These are phyloP conservation scores for Marasmius fiardii DNA, from an alignment of 1,284 basidiomycete genomes.

Conservation along the genomic window DNA sequence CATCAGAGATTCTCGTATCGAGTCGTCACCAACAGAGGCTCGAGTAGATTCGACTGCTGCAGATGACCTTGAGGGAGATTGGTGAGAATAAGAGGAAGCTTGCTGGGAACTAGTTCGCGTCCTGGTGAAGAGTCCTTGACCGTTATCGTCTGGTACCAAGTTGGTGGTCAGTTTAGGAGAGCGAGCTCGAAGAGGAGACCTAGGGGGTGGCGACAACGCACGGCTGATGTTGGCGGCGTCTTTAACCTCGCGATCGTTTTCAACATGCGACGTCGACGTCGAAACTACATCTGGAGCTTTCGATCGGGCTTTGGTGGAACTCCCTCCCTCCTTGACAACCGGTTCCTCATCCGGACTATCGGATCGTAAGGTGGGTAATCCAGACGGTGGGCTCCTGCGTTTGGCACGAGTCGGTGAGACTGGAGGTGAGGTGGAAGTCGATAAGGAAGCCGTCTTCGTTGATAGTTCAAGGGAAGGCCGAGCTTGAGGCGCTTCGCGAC, in stretches of 20 bases:
- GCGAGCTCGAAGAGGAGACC: slow-evolving; percentile 48
- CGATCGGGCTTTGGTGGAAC: slow-evolving; percentile 16
- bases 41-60: slow-evolving; percentile 26
- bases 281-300: slow-evolving; percentile 5
- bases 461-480: too few relatives aligned
- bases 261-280: background rate
- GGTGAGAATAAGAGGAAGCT: slow-evolving; percentile 13
- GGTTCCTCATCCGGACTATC: slow-evolving; percentile 43
- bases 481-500: slow-evolving; percentile 7
- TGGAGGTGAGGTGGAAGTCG: slow-evolving; percentile 22
- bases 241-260: slow-evolving; percentile 25
- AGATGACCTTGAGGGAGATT: slow-evolving; percentile 23
- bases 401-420: slow-evolving; percentile 32
- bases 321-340: slow-evolving; percentile 15
- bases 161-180: slow-evolving; percentile 20
- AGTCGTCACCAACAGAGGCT: slow-evolving; percentile 29
- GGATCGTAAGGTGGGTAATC: slow-evolving; percentile 50
- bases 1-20: slow-evolving; percentile 33
- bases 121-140: slow-evolving; percentile 30
- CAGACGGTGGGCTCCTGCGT: slow-evolving; percentile 51
- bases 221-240: slow-evolving; percentile 29
- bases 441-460: too few relatives aligned
- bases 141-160: slow-evolving; percentile 17
- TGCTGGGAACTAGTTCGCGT: slow-evolving; percentile 18
- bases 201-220: slow-evolving; percentile 43